phyloP scores from a whole-genome alignment of 495 filamentous ascomycete genomes.

The Daldinia childiae region DNA sequence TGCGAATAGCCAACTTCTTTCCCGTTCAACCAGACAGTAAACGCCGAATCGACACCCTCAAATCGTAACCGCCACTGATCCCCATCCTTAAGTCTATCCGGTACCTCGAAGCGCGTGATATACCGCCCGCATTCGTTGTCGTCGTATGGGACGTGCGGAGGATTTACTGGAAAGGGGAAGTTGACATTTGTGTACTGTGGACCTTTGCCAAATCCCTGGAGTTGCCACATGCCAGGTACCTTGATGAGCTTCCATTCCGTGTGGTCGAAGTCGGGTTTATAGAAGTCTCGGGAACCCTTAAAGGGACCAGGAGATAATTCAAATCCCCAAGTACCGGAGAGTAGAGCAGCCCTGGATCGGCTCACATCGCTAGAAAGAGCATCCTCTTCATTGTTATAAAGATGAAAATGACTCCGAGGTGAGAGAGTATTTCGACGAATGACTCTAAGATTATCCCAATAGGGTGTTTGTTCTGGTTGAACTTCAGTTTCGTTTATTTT shows the following conservation, averaged over 20 bases:
- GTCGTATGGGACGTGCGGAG: conserved; percentile 68
- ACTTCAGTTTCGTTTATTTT: conserved; percentile 18
- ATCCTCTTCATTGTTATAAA: conserved; percentile 29
- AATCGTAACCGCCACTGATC: conserved; percentile 66
- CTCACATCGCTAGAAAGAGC: conserved; percentile 43
- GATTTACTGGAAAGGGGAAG: conserved; percentile 70
- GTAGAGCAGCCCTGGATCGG: conserved; percentile 51
- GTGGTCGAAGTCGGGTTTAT: conserved; percentile 45
- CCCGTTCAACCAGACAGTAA: conserved; percentile 73
- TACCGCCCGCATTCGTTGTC: conserved; percentile 75
- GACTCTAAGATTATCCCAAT: conserved; percentile 69
- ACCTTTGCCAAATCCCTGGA: conserved; percentile 69
- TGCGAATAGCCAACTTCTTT: conserved; percentile 72
- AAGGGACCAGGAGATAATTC: conserved; percentile 62
- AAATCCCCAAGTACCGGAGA: conserved; percentile 69
- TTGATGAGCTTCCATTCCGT: conserved; percentile 64
- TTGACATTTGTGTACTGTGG: conserved; percentile 74
- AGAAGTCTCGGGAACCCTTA: conserved; percentile 55
- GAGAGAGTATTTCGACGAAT: conserved; percentile 71
- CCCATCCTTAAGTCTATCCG: conserved; percentile 48
- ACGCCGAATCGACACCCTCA: conserved; percentile 76
- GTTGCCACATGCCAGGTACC: conserved; percentile 77
- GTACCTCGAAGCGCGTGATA: conserved; percentile 58
- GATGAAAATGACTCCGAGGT: conserved; percentile 65
- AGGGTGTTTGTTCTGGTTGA: conserved; percentile 50